Conservation (phyloP, 2,329 filamentous ascomycete genomes). For the Cadophora sp. region DNA sequence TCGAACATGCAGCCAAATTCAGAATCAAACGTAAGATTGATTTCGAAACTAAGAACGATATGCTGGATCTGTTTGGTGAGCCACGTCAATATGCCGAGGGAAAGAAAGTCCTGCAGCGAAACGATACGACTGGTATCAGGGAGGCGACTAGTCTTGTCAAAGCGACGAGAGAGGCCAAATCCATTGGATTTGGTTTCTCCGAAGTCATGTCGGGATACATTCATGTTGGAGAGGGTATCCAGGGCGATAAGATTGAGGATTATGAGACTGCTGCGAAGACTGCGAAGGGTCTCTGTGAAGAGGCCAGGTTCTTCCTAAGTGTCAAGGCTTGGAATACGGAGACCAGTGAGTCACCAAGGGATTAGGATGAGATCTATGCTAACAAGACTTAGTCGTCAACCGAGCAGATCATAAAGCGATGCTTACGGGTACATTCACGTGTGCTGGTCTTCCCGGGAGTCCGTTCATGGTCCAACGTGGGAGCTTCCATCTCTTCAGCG, state of each 20-base stretch:
- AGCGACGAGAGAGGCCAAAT: slow-evolving; percentile 42
- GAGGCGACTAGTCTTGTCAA: slow-evolving; percentile 50
- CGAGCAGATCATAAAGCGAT: slow-evolving; percentile 57
- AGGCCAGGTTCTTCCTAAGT: slow-evolving; percentile 64
- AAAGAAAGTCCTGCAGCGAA: slow-evolving; percentile 23
- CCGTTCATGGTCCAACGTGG: slow-evolving; percentile 67
- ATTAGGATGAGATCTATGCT: not conserved
- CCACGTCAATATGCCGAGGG: slow-evolving; percentile 46
- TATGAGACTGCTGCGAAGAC: slow-evolving; percentile 60
- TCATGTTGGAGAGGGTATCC: slow-evolving; percentile 51
- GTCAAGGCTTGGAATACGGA: slow-evolving; percentile 61
- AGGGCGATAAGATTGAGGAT: slow-evolving; percentile 54
- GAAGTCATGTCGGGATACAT: slow-evolving; percentile 71
- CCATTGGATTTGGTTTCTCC: slow-evolving; percentile 63
- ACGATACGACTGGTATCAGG: slow-evolving; percentile 45
- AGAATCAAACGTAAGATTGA: slow-evolving; percentile 51
- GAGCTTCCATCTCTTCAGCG: slow-evolving; percentile 62
- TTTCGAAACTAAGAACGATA: slow-evolving; percentile 52
- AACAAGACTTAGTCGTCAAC: slow-evolving; percentile 46
- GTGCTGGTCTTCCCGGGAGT: slow-evolving; percentile 59
- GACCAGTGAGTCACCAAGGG: slow-evolving; percentile 43
- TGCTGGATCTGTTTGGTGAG: slow-evolving; percentile 61
- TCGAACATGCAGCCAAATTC: slow-evolving; percentile 56
- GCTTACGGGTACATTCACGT: slow-evolving; percentile 65
- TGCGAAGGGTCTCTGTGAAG: slow-evolving; percentile 60